Evolutionary conservation across 495 filamentous ascomycete genomes (phyloP).

Genomic region (Hamigera avellanea): DNA sequence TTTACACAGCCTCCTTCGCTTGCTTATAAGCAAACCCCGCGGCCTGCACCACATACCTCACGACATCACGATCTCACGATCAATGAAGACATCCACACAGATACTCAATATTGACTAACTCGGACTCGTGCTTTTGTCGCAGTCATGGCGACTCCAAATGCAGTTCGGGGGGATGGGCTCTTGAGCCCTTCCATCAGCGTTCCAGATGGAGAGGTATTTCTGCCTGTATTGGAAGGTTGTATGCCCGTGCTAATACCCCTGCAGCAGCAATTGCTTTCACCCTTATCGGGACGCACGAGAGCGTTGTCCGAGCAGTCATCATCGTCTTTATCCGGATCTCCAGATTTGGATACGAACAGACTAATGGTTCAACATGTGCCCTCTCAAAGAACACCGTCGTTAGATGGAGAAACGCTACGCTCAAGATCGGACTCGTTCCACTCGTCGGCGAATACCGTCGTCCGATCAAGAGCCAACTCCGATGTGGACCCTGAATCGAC

Average conservation of each 20-base stretch:
- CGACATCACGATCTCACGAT: too few species aligned
- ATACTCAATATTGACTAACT: too few species aligned
- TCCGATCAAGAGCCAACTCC: constrained; percentile 33
- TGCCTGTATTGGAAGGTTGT: too few species aligned
- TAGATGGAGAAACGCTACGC: constrained; percentile 40
- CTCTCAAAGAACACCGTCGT: constrained; percentile 26
- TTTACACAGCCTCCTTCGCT: too few species aligned
- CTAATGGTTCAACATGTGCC: constrained; percentile 22
- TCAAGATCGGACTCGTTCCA: constrained; percentile 35
- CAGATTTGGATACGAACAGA: constrained; percentile 7
- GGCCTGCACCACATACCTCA: too few species aligned
- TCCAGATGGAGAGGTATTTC: constrained; percentile 7
- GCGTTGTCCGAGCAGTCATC: too few species aligned
- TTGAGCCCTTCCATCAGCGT: constrained; percentile 7
- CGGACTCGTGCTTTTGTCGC: constrained; percentile 1
- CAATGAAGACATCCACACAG: too few species aligned
- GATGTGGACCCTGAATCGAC: constrained; percentile 16
- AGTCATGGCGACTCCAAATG: constrained; percentile 5
- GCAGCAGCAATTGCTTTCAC: too few species aligned
- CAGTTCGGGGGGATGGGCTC: constrained; percentile 3
- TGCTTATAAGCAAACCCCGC: too few species aligned
- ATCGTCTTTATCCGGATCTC: too few species aligned
- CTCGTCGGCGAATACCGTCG: constrained; percentile 27
- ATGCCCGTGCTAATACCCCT: not conserved
- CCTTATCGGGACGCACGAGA: too few species aligned